Evolutionary conservation across 1,284 basidiomycete species (phyloP), one percentile per base, ranked within the genome.

Genomic region (Cryptococcus sp.): DNA sequence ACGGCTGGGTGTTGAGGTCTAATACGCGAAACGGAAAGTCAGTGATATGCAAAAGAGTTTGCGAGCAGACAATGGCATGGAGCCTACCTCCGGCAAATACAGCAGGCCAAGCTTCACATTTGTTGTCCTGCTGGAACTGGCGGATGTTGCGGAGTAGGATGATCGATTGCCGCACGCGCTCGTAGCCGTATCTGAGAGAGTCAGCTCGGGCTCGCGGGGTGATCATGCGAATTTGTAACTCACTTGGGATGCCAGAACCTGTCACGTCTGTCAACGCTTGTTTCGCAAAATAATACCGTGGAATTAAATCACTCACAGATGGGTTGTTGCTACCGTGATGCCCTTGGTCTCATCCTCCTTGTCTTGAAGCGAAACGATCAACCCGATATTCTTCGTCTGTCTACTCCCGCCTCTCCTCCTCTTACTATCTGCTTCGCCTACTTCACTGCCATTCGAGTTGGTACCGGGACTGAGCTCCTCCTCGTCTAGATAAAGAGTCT

Each of bases 1-100:
- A 84, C 0, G 95, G 95, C 39, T 87, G 81, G 54, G 93, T 93
- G 77, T 98, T 98, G 79, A 98, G 93, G 76, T 98, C 95, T 93
- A 64, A 0, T 34, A n/a, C 16, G 22, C 25, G 54, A 48, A 54
- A 48, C 62, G 17, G n/a, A 51, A 57, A 15, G 20, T 52, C 26
- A 34, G 39, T 46, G 13, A 50, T 26, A 11, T 10, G 4, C 19
- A 50, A 25, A 44, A 38, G 39, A 15, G 46, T 22, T 41, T 40
- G 13, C 11, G 40, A 17, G 51, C 47, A 46, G 52, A 17, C 11
- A 25, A 17, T 13, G 50, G 20, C n/a, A n/a, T 16, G 5, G 1
- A 19, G 63, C 75, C 54, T 50, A 91, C 91, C 92, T 63, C 94
- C 94, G 0, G 89, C 86, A 39, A 97, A 79, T 56, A 96, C 80